phyloP scores from a whole-genome alignment of 768 basidiomycete genomes.

The Leccinum boreale region DNA sequence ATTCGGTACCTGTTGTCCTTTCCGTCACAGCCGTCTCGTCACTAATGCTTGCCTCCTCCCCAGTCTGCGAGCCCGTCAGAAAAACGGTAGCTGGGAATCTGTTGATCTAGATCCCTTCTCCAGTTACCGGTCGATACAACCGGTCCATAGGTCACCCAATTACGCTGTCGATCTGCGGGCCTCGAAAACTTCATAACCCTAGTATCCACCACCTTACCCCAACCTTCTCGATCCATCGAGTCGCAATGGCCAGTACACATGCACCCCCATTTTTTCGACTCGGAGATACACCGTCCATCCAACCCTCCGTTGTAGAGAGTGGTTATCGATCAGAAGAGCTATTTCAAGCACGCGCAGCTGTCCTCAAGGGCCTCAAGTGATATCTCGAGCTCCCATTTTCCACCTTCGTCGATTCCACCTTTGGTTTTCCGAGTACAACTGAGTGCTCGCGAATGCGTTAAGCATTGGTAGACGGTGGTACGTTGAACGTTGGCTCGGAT shows the following conservation, averaged over 20 bases:
- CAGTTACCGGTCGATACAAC: background rate
- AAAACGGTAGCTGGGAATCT: too few relatives aligned
- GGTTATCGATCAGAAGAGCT: background rate
- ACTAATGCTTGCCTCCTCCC: too few relatives aligned
- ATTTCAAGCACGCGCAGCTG: background rate
- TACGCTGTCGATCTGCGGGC: too few relatives aligned
- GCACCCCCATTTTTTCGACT: background rate
- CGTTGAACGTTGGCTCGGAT: background rate
- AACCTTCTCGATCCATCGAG: too few relatives aligned
- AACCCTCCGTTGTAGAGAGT: background rate
- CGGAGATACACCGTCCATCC: background rate
- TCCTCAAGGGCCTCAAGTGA: background rate
- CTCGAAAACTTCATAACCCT: too few relatives aligned
- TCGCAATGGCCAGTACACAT: background rate
- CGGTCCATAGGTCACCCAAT: background rate
- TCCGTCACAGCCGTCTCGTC: background rate
- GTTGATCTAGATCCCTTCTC: too few relatives aligned
- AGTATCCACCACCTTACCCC: too few relatives aligned
- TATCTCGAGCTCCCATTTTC: background rate
- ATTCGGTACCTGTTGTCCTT: background rate
- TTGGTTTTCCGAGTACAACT: background rate
- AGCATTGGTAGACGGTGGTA: background rate
- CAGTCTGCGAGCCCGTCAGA: too few relatives aligned
- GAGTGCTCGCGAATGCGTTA: background rate
- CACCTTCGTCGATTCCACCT: background rate